Percentiles rank a stretch among this genome's conserved stretches.
Evolutionary conservation across 1,284 basidiomycete species (phyloP).

Genomic region (Cutaneotrichosporon sp.): DNA sequence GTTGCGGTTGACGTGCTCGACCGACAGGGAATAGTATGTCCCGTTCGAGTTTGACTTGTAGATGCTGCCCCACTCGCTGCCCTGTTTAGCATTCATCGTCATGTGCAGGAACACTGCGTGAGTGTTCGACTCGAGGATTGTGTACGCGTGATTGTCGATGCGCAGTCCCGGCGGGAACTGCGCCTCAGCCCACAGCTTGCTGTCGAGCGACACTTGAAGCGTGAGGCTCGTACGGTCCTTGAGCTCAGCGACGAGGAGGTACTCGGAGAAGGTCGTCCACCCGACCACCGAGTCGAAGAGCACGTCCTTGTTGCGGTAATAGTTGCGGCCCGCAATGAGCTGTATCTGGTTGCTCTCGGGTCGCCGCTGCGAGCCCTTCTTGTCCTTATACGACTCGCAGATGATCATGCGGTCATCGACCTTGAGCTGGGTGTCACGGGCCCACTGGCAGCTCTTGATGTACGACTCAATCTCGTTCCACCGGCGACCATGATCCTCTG

Average conservation of each 20-base stretch:
- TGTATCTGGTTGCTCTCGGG: slow-evolving; percentile 68
- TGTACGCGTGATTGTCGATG: slow-evolving; percentile 64
- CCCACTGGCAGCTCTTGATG: slow-evolving; percentile 90
- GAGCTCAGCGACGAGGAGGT: slow-evolving; percentile 89
- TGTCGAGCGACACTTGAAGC: slow-evolving; percentile 89
- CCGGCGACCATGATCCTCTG: slow-evolving; percentile 69
- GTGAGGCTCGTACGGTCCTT: slow-evolving; percentile 59
- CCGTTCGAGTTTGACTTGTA: slow-evolving; percentile 96
- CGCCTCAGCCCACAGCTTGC: slow-evolving; percentile 75
- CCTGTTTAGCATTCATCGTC: slow-evolving; percentile 75
- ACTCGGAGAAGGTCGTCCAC: slow-evolving; percentile 95
- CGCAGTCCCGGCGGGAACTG: slow-evolving; percentile 87
- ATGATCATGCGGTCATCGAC: slow-evolving; percentile 83
- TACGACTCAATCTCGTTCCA: slow-evolving; percentile 83
- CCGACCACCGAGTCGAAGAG: slow-evolving; percentile 87
- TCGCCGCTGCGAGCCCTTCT: slow-evolving; percentile 72
- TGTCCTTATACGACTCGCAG: slow-evolving; percentile 83
- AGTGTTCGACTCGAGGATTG: slow-evolving; percentile 87
- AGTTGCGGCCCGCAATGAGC: slow-evolving; percentile 74
- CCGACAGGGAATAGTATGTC: slow-evolving; percentile 86
- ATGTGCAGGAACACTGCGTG: slow-evolving; percentile 92
- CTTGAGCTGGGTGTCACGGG: slow-evolving; percentile 70
- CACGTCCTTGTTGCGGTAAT: slow-evolving; percentile 68
- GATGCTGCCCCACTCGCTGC: slow-evolving; percentile 83
- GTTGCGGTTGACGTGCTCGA: slow-evolving; percentile 88